Percentiles rank a stretch among this genome's conserved stretches.
Conservation (phyloP, 257 asterid genomes). For the Lavandula angustifolia region DNA sequence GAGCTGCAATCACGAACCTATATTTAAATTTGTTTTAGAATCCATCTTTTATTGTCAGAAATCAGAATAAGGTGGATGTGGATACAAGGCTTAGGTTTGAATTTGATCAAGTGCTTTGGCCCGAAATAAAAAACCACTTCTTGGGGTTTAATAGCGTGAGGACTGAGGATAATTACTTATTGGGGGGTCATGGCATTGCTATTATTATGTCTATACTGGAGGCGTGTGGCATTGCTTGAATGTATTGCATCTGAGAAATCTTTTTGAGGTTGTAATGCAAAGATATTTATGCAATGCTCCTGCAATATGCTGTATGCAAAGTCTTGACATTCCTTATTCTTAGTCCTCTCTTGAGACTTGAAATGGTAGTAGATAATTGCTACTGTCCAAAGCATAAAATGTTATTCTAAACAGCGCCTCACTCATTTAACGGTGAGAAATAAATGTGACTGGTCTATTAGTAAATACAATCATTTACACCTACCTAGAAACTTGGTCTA, state of each 20-base stretch:
- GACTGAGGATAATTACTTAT: conserved; percentile 4
- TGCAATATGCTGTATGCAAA: not conserved
- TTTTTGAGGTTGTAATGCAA: not conserved
- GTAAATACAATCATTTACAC: not conserved
- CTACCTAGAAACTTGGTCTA: conserved; percentile 10
- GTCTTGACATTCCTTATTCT: conserved; percentile 11
- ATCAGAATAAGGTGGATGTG: not conserved
- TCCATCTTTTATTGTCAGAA: conserved; percentile 11
- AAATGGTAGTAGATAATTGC: conserved; percentile 1
- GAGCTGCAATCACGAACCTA: not conserved
- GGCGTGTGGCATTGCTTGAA: conserved; percentile 12
- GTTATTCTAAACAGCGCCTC: conserved; percentile 2
- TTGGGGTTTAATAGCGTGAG: conserved; percentile 13
- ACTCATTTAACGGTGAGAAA: conserved; percentile 2
- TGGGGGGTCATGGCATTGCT: not conserved
- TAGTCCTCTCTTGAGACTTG: conserved; percentile 21
- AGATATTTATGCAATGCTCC: not conserved
- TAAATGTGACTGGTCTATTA: not conserved
- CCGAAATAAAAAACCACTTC: conserved; percentile 3
- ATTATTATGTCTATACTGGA: not conserved
- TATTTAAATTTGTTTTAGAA: conserved; percentile 1
- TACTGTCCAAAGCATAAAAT: conserved; percentile 7
- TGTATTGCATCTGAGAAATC: conserved; percentile 8
- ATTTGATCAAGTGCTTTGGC: conserved; percentile 24
- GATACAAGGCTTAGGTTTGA: conserved; percentile 19